phyloP scores from a whole-genome alignment of 306 rosid genomes.

The Geum urbanum region DNA sequence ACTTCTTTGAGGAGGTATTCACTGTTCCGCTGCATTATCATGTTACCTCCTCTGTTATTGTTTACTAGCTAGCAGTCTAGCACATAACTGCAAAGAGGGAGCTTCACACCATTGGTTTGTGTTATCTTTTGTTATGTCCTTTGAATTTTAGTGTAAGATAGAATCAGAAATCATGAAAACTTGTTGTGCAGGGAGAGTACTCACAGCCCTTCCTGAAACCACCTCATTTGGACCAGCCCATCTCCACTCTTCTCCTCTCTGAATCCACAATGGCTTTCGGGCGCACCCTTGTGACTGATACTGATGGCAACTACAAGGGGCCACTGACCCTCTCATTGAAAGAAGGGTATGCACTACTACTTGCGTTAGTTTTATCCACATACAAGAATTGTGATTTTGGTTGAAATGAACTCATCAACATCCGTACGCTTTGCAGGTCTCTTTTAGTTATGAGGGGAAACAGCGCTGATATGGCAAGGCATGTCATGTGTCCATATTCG shows the following conservation, averaged over 20 bases:
- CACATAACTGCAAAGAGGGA: conserved; percentile 22
- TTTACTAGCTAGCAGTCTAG: conserved; percentile 30
- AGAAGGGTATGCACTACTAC: conserved; percentile 63
- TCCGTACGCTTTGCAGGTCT: conserved; percentile 48
- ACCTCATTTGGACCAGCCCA: conserved; percentile 97
- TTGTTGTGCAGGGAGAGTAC: conserved; percentile 61
- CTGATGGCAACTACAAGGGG: conserved; percentile 94
- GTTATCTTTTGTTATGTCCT: conserved; percentile 8
- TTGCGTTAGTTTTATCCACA: conserved; percentile 18
- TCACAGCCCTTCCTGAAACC: conserved; percentile 99
- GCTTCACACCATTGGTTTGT: conserved; percentile 22
- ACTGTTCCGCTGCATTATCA: conserved; percentile 31
- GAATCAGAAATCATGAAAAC: conserved; percentile 9
- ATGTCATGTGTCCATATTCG: conserved; percentile 92
- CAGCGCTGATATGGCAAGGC: conserved; percentile 95
- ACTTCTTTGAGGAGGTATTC: conserved; percentile 89
- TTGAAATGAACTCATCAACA: neutral
- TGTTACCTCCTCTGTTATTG: conserved; percentile 23
- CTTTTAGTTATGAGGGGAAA: conserved; percentile 95
- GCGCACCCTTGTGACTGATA: conserved; percentile 75
- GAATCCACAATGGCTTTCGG: conserved; percentile 96
- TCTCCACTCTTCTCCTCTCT: conserved; percentile 77
- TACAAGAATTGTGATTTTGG: neutral
- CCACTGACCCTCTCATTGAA: conserved; percentile 82
- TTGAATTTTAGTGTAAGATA: neutral